Evolutionary conservation across 192 early-diverging fungal species (phyloP).

Genomic region (Cladochytrium replicatum): DNA sequence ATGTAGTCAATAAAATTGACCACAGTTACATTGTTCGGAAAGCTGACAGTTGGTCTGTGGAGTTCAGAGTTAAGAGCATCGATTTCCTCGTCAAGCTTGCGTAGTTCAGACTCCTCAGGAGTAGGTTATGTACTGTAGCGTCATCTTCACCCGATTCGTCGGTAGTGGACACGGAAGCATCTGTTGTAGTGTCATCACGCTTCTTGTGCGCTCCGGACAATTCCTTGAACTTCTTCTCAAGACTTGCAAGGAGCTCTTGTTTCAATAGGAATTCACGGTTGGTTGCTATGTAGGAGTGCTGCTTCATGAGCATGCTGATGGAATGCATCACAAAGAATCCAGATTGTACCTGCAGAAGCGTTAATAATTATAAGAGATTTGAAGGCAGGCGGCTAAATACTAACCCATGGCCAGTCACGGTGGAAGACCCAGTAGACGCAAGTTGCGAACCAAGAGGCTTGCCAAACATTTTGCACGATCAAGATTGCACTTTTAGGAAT

Average conservation of each 20-base stretch:
- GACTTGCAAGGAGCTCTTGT: neutral
- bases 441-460: conserved; percentile 28
- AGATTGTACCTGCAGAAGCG: too few relatives aligned
- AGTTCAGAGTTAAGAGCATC: conserved; percentile 15
- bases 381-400: too few relatives aligned
- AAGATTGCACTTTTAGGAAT: conserved; percentile 29
- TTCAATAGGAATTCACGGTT: conserved; percentile 56
- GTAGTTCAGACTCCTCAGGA: too few relatives aligned
- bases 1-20: conserved; percentile 80
- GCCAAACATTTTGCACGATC: conserved; percentile 45
- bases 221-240: neutral
- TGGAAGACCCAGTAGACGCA: conserved; percentile 21
- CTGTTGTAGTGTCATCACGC: neutral
- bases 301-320: conserved; percentile 91
- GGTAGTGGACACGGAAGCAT: too few relatives aligned
- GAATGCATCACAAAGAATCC: conserved; percentile 80
- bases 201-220: conserved; percentile 2
- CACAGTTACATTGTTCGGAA: conserved; percentile 73
- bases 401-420: conserved; percentile 77
- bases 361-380: too few relatives aligned
- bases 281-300: conserved; percentile 82
- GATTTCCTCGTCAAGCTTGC: too few relatives aligned
- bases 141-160: conserved; percentile 15
- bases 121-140: too few relatives aligned
- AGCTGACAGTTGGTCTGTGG: conserved; percentile 35